These are phyloP conservation scores for Mycogone perniciosa DNA, from an alignment of 2,329 filamentous ascomycete species.

Conservation along the genomic window DNA sequence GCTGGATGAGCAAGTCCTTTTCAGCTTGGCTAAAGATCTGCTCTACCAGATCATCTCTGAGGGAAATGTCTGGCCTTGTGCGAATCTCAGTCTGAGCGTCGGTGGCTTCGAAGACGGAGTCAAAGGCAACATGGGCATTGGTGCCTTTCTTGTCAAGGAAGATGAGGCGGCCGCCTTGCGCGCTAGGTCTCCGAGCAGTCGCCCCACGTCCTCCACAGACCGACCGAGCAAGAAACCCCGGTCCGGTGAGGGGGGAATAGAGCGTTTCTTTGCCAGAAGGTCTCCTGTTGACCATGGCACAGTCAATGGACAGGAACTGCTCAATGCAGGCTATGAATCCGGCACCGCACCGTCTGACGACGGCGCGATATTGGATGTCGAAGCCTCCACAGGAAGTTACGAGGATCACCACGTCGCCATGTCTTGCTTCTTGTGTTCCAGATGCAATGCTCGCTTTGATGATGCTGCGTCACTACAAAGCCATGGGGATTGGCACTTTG, in stretches of 20 bases:
- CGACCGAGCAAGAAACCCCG: slow-evolving; percentile 26
- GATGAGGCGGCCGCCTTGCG: slow-evolving; percentile 49
- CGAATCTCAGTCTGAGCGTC: slow-evolving; percentile 82
- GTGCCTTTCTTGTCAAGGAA: slow-evolving; percentile 74
- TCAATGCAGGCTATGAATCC: not conserved
- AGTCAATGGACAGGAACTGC: slow-evolving; percentile 17
- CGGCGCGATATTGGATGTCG: slow-evolving; percentile 10
- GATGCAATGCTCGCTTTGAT: slow-evolving; percentile 58
- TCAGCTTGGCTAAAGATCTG: slow-evolving; percentile 69
- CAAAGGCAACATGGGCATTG: slow-evolving; percentile 78
- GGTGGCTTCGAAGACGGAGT: slow-evolving; percentile 89
- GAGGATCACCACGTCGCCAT: slow-evolving; percentile 25
- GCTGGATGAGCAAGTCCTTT: slow-evolving; percentile 66
- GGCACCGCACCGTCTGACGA: not conserved
- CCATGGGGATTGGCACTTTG: slow-evolving; percentile 93
- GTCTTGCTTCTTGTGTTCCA: slow-evolving; percentile 46
- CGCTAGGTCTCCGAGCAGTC: slow-evolving; percentile 17
- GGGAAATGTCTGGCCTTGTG: slow-evolving; percentile 80
- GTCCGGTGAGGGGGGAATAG: slow-evolving; percentile 45
- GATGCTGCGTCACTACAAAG: slow-evolving; percentile 56
- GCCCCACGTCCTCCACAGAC: slow-evolving; percentile 10
- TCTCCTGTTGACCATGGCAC: slow-evolving; percentile 24
- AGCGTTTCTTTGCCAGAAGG: slow-evolving; percentile 49
- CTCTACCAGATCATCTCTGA: slow-evolving; percentile 72
- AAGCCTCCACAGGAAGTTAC: slow-evolving; percentile 1